These are phyloP conservation scores for Metarhizium guizhouense DNA, from an alignment of 2,329 filamentous ascomycete species.

Conservation along the genomic window DNA sequence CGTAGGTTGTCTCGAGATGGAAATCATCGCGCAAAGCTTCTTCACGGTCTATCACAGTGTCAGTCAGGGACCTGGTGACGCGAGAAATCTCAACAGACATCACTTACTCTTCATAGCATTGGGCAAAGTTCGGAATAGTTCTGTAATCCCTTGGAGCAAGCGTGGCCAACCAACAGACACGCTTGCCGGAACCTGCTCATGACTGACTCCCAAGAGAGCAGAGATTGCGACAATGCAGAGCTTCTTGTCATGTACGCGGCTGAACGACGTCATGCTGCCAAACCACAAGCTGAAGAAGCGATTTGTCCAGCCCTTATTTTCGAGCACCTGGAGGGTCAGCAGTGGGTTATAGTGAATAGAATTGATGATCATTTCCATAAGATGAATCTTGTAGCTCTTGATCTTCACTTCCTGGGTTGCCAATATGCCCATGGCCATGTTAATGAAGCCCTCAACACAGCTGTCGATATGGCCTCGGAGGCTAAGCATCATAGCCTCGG, in stretches of 20 bases:
- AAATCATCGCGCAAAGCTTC: slow-evolving; percentile 88
- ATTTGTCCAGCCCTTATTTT: slow-evolving; percentile 89
- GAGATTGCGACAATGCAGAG: slow-evolving; percentile 91
- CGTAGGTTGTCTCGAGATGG: slow-evolving; percentile 54
- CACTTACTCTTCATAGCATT: slow-evolving; percentile 71
- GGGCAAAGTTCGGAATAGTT: slow-evolving; percentile 86
- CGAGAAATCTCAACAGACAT: background rate
- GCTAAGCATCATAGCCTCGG: slow-evolving; percentile 95
- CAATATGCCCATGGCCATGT: slow-evolving; percentile 78
- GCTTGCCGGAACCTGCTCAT: slow-evolving; percentile 79
- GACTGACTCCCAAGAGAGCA: slow-evolving; percentile 68
- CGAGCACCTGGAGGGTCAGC: slow-evolving; percentile 77
- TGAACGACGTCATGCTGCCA: slow-evolving; percentile 87
- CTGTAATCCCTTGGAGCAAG: slow-evolving; percentile 76
- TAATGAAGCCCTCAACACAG: slow-evolving; percentile 81
- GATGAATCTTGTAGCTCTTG: slow-evolving; percentile 88
- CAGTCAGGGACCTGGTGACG: slow-evolving; percentile 14
- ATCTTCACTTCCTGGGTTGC: slow-evolving; percentile 69
- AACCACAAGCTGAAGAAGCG: slow-evolving; percentile 99
- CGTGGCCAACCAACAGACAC: slow-evolving; percentile 94
- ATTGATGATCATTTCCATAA: slow-evolving; percentile 99
- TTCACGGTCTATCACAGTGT: slow-evolving; percentile 59
- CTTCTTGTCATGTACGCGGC: slow-evolving; percentile 96
- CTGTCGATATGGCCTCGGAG: slow-evolving; percentile 81
- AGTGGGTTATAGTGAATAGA: slow-evolving; percentile 94